Base-by-base conservation (phyloP, 1,284 basidiomycete species). In the Sphagnurus paluster region DNA sequence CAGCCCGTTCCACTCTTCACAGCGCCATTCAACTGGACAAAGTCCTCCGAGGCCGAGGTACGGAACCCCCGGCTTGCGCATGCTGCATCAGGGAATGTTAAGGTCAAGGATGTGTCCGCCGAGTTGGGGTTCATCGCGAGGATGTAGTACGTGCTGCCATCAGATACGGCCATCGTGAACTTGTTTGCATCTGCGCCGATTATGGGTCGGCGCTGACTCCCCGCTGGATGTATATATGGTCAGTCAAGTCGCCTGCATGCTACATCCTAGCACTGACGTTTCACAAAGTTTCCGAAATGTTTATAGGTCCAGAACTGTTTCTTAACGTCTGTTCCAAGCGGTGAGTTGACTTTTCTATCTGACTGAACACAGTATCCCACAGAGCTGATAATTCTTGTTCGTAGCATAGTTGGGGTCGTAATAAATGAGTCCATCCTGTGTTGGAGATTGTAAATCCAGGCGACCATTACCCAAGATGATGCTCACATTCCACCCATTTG, bases 241-340 rank as follows among this genome's bases (percentile, higher is more conserved):
- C 16, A 32, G 25, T 44, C n/a, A 40, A 30, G n/a, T 17, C 29
- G 13, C n/a, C 11, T 16, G 7, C 28, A 17, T 19, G 17, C 11
- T 39, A 23, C 4, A 17, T 28, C 38, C 20, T 16, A 13, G 2
- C n/a, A 60, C 64, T 39, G 29, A 69, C 67, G 67, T 56, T 68
- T 69, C 9, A 69, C 63, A 37, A 69, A 69, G 48, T 69, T 70
- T 0, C 65, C 66, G 33, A 71, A 70, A 43, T 70, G 67, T 43
- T 71, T 71, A 53, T 64, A 69, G 4, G 66, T 59, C 65, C 65
- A 71, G 44, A 65, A 71, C 28, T 69, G 67, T 39, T 71, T 71
- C 24, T 57, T 67, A 35, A 71, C 46, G 37, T 70, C 69, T 70
- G 36, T 17, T 16, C 17, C 6, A 10, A 14, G 14, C 8, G 21